Evolutionary conservation across 2,329 filamentous ascomycete genomes (phyloP), one percentile per base, ranked within the genome.

Genomic region (Septoria linicola): DNA sequence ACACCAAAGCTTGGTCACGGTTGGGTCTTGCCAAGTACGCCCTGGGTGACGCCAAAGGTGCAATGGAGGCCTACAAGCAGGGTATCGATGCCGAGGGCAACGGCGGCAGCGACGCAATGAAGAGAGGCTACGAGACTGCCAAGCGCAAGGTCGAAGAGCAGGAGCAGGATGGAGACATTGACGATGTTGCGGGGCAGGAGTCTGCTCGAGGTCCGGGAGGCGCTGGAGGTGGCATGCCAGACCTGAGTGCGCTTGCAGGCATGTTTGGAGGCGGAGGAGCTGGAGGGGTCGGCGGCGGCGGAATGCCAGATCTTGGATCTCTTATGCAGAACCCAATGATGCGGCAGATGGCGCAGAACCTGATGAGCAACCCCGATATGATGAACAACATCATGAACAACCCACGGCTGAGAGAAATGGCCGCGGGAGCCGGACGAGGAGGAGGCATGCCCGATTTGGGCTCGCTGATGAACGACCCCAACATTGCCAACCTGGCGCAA

Each of bases 321-420:
- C 84, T 99, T 70, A 95, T 97, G 90, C 90, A 78, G 77, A 99
- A 97, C 76, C 93, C 93, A 49, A 97, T 97, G 93, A 95, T 99
- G 75, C 83, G 90, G 43, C 88, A 81, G 74, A 96, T 97, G 90
- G 93, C 93, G 3, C 89, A 96, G 77, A 96, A 89, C 72, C 73
- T 99, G 49, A 97, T 97, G 93, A 89, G 84, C 74, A 96, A 99
- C 75, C 93, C 93, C 0, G 88, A 95, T 8, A 83, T 91, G 77
- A 87, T 97, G 83, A 81, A 78, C 68, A 93, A 90, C 70, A 73
- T 99, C 52, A 96, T 99, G 91, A 89, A 78, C 78, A 97, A 99
- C 77, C 93, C 93, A 2, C 82, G 85, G 55, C 75, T 97, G 56
- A 81, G 88, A 50, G 83, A 95, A 68, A 92, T 96, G 89, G 90